phyloP scores from a whole-genome alignment of 148 eudicot genomes.

The Pharnaceum exiguum region DNA sequence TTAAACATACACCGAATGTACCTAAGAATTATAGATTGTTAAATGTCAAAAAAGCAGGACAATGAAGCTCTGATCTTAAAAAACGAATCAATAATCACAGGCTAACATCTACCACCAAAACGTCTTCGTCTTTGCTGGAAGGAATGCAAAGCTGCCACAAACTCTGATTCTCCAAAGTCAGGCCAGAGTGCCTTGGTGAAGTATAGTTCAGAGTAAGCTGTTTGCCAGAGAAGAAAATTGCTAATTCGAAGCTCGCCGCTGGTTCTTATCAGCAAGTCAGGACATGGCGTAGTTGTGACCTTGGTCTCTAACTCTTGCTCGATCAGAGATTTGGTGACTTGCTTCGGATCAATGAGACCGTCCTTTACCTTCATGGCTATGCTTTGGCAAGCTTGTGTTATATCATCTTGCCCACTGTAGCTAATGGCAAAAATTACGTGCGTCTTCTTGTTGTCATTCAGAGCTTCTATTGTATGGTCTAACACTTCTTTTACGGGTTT shows the following conservation, averaged over 20 bases:
- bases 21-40: no score
- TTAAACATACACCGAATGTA: no score
- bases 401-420: slow-evolving; percentile 26
- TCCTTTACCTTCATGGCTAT: slow-evolving; percentile 23
- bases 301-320: slow-evolving; percentile 28
- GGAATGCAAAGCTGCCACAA: slow-evolving; percentile 21
- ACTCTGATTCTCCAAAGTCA: slow-evolving; percentile 25
- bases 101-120: slow-evolving; percentile 21
- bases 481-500: slow-evolving; percentile 13
- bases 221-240: slow-evolving; percentile 39
- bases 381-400: slow-evolving; percentile 23
- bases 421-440: slow-evolving; percentile 19
- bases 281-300: slow-evolving; percentile 13
- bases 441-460: slow-evolving; percentile 10
- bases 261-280: slow-evolving; percentile 31
- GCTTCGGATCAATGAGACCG: slow-evolving; percentile 19
- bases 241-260: slow-evolving; percentile 28
- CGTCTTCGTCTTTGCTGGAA: slow-evolving; percentile 32
- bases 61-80: no score
- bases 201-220: slow-evolving; percentile 30
- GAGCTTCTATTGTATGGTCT: slow-evolving; percentile 10
- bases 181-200: slow-evolving; percentile 19
- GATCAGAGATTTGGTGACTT: slow-evolving; percentile 14
- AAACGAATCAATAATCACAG: no score
- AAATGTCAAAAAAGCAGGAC: no score